Evolutionary conservation across 129 eudicot species (phyloP).

Genomic region (Flaveria linearis): DNA sequence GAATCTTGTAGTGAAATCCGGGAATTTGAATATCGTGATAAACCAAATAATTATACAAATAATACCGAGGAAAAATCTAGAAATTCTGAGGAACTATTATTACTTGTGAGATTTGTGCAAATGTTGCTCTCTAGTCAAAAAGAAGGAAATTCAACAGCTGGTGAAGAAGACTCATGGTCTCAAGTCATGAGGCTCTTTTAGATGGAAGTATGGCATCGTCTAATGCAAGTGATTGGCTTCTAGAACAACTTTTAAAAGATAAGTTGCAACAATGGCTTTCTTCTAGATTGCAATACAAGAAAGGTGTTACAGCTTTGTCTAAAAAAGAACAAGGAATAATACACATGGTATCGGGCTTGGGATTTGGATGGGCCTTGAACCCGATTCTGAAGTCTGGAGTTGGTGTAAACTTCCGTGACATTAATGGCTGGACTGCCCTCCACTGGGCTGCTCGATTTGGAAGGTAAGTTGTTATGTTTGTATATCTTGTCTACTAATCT

Average conservation of each 20-base stretch:
- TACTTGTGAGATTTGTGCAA: constrained; percentile 73
- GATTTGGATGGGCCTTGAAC: constrained; percentile 89
- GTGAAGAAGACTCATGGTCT: constrained; percentile 66
- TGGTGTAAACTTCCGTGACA: constrained; percentile 80
- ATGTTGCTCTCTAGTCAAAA: constrained; percentile 53
- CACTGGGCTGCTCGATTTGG: constrained; percentile 99
- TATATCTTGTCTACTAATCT: constrained; percentile 8
- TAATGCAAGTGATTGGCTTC: constrained; percentile 64
- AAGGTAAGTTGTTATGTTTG: constrained; percentile 48
- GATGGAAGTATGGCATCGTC: constrained; percentile 56
- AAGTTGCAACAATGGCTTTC: constrained; percentile 82
- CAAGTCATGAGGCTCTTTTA: constrained; percentile 64
- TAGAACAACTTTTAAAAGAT: constrained; percentile 81
- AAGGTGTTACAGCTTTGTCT: constrained; percentile 42
- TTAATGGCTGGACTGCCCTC: constrained; percentile 95
- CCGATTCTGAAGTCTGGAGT: constrained; percentile 81
- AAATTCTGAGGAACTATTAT: constrained; percentile 66
- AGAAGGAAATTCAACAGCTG: constrained; percentile 44
- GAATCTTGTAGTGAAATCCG: constrained; percentile 89
- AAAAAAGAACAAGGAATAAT: constrained; percentile 93
- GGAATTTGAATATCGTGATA: constrained; percentile 76
- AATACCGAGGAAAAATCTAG: constrained; percentile 40
- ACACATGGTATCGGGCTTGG: constrained; percentile 94
- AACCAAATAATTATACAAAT: constrained; percentile 24
- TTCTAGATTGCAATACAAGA: constrained; percentile 30